Evolutionary conservation across 169 alveolate species (phyloP).

Genomic region (Plasmodium sp.): DNA sequence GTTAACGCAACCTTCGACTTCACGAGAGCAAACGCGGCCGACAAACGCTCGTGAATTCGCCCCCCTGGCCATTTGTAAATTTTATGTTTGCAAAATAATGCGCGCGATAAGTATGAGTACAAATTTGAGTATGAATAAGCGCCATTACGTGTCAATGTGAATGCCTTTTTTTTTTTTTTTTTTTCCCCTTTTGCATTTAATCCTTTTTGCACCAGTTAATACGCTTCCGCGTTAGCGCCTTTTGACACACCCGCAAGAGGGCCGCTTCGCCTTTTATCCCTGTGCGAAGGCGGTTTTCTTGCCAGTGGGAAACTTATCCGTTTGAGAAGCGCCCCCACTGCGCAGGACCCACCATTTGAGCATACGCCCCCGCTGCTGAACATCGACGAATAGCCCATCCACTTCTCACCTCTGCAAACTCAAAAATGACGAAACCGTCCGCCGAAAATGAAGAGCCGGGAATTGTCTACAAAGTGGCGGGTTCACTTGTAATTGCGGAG

Average conservation of each 20-base stretch:
- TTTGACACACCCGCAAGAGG: not conserved
- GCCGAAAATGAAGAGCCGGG: conserved; percentile 73
- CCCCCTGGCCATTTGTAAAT: not conserved
- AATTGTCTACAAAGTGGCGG: conserved; percentile 70
- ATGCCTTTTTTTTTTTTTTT: not conserved
- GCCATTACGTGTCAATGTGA: not conserved
- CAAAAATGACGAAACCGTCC: conserved; percentile 56
- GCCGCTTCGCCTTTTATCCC: not conserved
- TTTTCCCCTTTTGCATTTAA: not conserved
- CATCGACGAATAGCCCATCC: not conserved
- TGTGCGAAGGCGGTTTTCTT: not conserved
- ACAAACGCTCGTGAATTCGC: not conserved
- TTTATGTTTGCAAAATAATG: not conserved
- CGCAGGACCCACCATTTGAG: not conserved
- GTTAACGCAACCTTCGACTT: not conserved
- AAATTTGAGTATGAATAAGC: not conserved
- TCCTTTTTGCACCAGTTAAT: not conserved
- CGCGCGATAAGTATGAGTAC: not conserved
- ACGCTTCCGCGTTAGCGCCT: not conserved
- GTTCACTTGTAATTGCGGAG: conserved; percentile 96
- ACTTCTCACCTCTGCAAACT: not conserved
- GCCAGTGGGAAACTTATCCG: not conserved
- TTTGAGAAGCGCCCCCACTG: not conserved
- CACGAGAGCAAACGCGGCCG: not conserved
- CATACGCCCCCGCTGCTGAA: not conserved